phyloP scores from a whole-genome alignment of 2,329 filamentous ascomycete species.

The Penicillium sp. region DNA sequence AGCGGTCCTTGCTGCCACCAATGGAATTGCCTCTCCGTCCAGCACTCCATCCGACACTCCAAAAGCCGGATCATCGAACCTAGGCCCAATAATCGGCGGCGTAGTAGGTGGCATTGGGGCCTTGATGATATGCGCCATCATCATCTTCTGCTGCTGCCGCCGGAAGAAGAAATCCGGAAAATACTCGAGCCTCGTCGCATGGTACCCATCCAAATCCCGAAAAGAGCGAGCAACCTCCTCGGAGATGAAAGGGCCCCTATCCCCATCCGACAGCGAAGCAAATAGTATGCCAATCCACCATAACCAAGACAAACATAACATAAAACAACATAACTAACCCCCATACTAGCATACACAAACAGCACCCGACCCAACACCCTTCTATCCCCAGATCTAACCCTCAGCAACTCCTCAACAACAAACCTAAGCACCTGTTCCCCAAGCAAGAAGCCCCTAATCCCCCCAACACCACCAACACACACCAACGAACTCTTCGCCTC shows the following conservation, averaged over 20 bases:
- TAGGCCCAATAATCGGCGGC: conserved; percentile 25
- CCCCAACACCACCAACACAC: background rate
- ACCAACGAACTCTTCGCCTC: background rate
- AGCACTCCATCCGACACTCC: background rate
- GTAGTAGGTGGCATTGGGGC: conserved; percentile 16
- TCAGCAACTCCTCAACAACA: background rate
- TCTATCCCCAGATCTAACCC: background rate
- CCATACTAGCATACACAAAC: background rate
- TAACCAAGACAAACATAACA: background rate
- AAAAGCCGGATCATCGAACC: conserved; percentile 4
- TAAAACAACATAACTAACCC: background rate
- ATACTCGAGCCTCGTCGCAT: background rate
- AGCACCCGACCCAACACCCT: background rate
- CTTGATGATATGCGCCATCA: conserved; percentile 10
- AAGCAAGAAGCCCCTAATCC: background rate
- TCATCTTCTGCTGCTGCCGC: conserved; percentile 19
- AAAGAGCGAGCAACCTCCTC: conserved; percentile 1
- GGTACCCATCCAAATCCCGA: conserved; percentile 1
- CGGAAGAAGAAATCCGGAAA: conserved; percentile 14
- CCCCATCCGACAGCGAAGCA: conserved; percentile 1
- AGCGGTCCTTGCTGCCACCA: background rate
- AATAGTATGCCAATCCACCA: background rate
- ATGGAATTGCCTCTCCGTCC: background rate
- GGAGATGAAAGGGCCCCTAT: background rate
- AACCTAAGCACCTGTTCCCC: background rate